Conservation (phyloP, 352 stramenopile species). For the Aphanomyces stellatus region DNA sequence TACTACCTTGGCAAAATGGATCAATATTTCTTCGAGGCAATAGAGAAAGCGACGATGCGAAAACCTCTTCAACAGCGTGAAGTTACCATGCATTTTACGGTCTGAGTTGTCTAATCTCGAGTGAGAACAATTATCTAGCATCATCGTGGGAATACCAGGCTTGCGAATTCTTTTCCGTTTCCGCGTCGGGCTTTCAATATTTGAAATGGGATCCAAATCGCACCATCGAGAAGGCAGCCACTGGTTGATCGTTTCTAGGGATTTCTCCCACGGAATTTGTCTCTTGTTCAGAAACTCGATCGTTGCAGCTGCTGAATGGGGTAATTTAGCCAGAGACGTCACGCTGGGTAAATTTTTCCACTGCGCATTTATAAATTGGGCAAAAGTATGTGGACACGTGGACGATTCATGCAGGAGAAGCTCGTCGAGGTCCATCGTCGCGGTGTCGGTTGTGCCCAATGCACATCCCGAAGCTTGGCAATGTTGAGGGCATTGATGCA, state of each 20-base stretch:
- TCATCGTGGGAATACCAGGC: not conserved
- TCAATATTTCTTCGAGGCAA: slow-evolving; percentile 59
- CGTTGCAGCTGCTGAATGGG: not conserved
- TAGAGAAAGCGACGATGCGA: slow-evolving; percentile 68
- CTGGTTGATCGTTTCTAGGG: not conserved
- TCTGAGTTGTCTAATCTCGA: not conserved
- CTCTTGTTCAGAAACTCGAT: not conserved
- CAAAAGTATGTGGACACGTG: not conserved
- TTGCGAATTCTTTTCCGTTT: not conserved
- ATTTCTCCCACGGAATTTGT: not conserved
- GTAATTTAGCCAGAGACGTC: not conserved
- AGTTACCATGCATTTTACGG: not conserved
- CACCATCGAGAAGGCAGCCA: slow-evolving; percentile 1
- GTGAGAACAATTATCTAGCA: not conserved
- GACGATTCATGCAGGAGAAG: not conserved
- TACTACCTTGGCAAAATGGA: slow-evolving; percentile 32
- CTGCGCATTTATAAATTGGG: not conserved
- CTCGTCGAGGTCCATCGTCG: not conserved
- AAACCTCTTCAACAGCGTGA: slow-evolving; percentile 39
- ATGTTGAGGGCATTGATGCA: not conserved
- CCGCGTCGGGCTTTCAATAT: not conserved
- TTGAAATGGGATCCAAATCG: not conserved
- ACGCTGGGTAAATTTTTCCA: not conserved
- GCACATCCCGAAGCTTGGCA: not conserved
- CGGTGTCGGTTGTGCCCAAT: too few relatives aligned